phyloP scores from a whole-genome alignment of 2,329 filamentous ascomycete species.

The Calonectria hongkongensis region DNA sequence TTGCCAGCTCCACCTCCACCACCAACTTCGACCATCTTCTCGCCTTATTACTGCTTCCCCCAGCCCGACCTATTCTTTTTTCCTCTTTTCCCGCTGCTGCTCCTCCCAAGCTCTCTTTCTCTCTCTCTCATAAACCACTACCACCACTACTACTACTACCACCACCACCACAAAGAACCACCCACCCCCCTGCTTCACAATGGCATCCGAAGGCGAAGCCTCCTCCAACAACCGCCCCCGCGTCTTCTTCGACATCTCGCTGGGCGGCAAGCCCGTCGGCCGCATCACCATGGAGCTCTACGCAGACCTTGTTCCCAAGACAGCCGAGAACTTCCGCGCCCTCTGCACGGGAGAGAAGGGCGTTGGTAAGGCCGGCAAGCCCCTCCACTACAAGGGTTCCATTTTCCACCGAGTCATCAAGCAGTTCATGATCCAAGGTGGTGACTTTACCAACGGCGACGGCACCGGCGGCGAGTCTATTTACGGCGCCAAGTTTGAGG shows the following conservation, averaged over 20 bases:
- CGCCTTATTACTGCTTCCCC: conserved; percentile 25
- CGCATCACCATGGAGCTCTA: conserved; percentile 92
- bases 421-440: conserved; percentile 96
- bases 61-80: too few relatives aligned
- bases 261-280: conserved; percentile 83
- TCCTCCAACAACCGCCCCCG: conserved; percentile 78
- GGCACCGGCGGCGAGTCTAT: conserved; percentile 98
- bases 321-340: conserved; percentile 95
- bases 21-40: conserved; percentile 26
- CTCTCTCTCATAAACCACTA: not conserved
- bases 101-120: not conserved
- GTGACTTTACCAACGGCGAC: conserved; percentile 96
- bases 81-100: not conserved
- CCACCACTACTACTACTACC: too few relatives aligned
- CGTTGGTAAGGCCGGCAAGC: conserved; percentile 85
- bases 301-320: conserved; percentile 88
- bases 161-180: not conserved
- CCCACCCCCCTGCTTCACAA: conserved; percentile 48
- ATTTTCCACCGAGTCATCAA: conserved; percentile 98
- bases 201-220: conserved; percentile 63
- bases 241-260: conserved; percentile 94
- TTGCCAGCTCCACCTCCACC: conserved; percentile 33
- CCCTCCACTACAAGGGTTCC: conserved; percentile 94
- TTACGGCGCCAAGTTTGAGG: conserved; percentile 97
- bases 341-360: conserved; percentile 98